phyloP scores from a whole-genome alignment of 2,329 filamentous ascomycete genomes.

The Chrysoporthe cubensis region DNA sequence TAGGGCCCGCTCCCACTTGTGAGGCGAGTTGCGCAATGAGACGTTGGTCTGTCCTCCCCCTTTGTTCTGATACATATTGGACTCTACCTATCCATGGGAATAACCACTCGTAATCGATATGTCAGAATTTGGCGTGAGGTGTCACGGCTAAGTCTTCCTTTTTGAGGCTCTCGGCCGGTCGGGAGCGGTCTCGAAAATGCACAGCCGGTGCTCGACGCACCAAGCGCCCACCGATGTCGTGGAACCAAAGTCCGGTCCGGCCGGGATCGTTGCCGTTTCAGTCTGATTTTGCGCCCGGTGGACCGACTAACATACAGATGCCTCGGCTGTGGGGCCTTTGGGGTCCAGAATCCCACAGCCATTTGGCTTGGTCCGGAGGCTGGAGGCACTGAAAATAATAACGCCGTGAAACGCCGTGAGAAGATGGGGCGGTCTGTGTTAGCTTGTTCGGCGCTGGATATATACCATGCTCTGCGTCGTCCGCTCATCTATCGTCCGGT shows the following conservation, averaged over 20 bases:
- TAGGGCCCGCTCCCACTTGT: neutral
- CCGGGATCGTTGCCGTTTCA: conserved; percentile 14
- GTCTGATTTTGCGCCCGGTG: conserved; percentile 15
- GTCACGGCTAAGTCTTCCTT: conserved; percentile 11
- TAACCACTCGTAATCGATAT: neutral
- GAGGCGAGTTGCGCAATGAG: neutral
- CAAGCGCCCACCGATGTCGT: conserved; percentile 11
- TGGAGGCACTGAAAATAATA: neutral
- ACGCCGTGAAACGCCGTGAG: neutral
- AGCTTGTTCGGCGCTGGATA: neutral
- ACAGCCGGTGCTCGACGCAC: conserved; percentile 11
- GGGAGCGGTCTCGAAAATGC: conserved; percentile 3
- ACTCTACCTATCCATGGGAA: neutral
- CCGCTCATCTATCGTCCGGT: neutral
- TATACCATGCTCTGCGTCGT: neutral
- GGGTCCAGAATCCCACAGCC: neutral
- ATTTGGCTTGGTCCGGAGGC: neutral
- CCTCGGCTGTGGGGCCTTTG: conserved; percentile 16
- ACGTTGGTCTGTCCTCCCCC: neutral
- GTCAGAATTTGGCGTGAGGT: conserved; percentile 3
- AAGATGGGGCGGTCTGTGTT: neutral
- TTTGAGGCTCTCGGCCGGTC: conserved; percentile 6
- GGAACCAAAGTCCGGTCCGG: conserved; percentile 10
- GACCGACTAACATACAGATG: conserved; percentile 5
- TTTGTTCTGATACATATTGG: neutral